A percentile compares a stretch with the other conserved stretches of the same genome.
Conservation (phyloP, 495 filamentous ascomycete species). For the Penicillium odoratum region DNA sequence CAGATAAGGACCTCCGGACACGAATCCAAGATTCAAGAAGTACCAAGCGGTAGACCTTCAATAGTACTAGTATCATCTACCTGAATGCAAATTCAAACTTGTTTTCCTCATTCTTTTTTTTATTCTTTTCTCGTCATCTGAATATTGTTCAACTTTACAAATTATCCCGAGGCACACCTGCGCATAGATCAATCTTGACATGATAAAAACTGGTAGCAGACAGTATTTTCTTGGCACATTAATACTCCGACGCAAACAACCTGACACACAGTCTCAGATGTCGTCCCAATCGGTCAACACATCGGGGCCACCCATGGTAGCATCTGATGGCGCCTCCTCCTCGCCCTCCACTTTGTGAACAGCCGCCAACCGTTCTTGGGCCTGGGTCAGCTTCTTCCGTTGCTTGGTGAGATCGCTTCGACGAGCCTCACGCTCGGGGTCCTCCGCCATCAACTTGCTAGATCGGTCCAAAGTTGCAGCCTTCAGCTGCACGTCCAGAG, state of each 20-base stretch:
- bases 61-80: too few species aligned
- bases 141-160: too few species aligned
- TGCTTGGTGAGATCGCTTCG: slow-evolving; percentile 42
- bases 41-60: too few species aligned
- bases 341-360: slow-evolving; percentile 21
- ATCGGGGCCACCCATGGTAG: neutral
- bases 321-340: slow-evolving; percentile 8
- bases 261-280: neutral
- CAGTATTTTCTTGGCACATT: too few species aligned
- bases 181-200: too few species aligned
- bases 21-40: neutral
- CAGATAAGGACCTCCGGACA: neutral
- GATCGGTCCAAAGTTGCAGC: slow-evolving; percentile 28
- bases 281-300: neutral
- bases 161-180: too few species aligned
- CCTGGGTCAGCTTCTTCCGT: slow-evolving; percentile 44
- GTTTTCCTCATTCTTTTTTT: neutral
- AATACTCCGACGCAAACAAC: too few species aligned
- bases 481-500: slow-evolving; percentile 35
- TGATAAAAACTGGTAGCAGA: too few species aligned
- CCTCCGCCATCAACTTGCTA: slow-evolving; percentile 44
- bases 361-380: slow-evolving; percentile 41
- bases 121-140: too few species aligned
- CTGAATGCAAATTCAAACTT: neutral
- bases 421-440: slow-evolving; percentile 42